Conservation (phyloP, 495 filamentous ascomycete genomes). For the Pyronema omphalodes region DNA sequence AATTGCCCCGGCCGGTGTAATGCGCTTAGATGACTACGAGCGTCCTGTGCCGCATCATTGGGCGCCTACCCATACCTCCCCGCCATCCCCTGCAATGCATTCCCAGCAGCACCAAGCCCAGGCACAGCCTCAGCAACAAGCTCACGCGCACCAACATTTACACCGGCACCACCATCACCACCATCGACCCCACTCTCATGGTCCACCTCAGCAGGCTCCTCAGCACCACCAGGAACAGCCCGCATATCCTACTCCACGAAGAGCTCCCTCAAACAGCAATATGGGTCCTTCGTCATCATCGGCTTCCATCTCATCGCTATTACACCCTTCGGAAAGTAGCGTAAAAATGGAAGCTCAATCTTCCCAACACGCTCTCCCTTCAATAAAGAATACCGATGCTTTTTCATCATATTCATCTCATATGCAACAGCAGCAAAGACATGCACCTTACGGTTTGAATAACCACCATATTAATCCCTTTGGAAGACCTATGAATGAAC, state of each 20-base stretch:
- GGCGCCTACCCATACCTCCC: constrained; percentile 11
- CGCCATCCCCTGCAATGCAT: constrained; percentile 22
- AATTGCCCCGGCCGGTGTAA: constrained; percentile 15
- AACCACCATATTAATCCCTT: background rate
- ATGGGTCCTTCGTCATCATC: background rate
- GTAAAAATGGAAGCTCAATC: background rate
- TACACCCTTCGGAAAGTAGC: background rate
- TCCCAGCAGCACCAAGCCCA: background rate
- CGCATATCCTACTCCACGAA: background rate
- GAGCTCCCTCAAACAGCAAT: background rate
- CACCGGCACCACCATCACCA: constrained; percentile 23
- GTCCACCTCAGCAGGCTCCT: background rate
- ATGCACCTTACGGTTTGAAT: background rate
- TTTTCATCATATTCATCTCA: background rate
- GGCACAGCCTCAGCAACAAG: background rate
- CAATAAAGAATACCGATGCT: background rate
- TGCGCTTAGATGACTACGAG: constrained; percentile 20
- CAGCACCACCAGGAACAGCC: constrained; percentile 1
- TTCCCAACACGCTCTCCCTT: background rate
- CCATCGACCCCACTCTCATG: background rate
- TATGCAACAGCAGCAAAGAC: background rate
- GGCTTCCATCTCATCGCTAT: background rate
- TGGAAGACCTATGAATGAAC: background rate
- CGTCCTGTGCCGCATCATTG: constrained; percentile 15
- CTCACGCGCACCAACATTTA: constrained; percentile 20